Percentiles rank a stretch among this genome's conserved stretches.
phyloP scores from a whole-genome alignment of 1,284 basidiomycete species.

The Cutaneotrichosporon arboriforme region DNA sequence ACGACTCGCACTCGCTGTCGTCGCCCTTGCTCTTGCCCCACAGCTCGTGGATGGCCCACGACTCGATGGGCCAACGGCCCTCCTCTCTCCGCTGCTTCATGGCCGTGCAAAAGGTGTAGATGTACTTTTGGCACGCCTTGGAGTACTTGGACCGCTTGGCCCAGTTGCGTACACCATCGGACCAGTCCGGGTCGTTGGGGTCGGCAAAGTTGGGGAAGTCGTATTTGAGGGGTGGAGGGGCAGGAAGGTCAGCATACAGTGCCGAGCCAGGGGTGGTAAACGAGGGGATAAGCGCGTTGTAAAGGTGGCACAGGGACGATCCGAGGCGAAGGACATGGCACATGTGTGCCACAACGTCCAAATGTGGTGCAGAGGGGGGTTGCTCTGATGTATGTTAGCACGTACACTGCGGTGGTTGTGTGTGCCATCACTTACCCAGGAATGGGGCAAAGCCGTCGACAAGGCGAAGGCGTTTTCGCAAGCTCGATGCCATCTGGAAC shows the following conservation, averaged over 20 bases:
- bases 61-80: conserved; percentile 50
- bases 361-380: conserved; percentile 38
- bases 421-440: conserved; percentile 32
- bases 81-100: conserved; percentile 49
- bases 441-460: conserved; percentile 45
- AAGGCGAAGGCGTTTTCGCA: conserved; percentile 37
- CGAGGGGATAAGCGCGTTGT: conserved; percentile 74
- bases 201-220: conserved; percentile 56
- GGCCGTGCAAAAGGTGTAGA: conserved; percentile 55
- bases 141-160: conserved; percentile 60
- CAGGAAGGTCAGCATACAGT: conserved; percentile 53
- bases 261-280: conserved; percentile 53
- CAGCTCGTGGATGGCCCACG: conserved; percentile 62
- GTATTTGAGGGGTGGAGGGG: conserved; percentile 34
- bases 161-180: conserved; percentile 65
- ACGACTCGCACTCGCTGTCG: conserved; percentile 28
- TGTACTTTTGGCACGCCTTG: conserved; percentile 61
- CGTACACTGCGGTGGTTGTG: neutral
- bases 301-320: conserved; percentile 88
- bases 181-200: conserved; percentile 25
- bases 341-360: conserved; percentile 71
- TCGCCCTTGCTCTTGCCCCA: conserved; percentile 81
- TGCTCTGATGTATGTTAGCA: conserved; percentile 28
- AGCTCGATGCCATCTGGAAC: conserved; percentile 43
- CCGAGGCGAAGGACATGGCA: conserved; percentile 92